Conservation (phyloP, 768 basidiomycete genomes). For the Multifurca ochricompacta region DNA sequence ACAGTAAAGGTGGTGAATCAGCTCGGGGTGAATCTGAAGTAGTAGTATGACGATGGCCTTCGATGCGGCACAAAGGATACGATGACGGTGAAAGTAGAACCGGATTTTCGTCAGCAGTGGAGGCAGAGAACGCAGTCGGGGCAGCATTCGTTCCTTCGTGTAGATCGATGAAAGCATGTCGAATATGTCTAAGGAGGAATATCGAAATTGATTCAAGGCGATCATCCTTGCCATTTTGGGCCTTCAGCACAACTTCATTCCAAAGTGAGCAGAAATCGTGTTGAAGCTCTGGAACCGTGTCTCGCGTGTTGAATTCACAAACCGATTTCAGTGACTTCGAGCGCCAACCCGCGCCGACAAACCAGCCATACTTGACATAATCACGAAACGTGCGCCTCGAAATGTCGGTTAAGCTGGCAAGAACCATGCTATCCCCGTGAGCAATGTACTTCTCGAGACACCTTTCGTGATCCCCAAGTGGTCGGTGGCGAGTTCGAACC, state of each 20-base stretch:
- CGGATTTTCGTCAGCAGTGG: neutral
- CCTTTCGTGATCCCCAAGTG: neutral
- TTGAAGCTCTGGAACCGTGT: neutral
- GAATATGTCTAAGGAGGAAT: neutral
- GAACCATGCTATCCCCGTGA: neutral
- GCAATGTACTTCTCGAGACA: neutral
- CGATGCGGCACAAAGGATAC: neutral
- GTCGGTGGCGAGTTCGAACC: neutral
- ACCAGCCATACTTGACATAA: neutral
- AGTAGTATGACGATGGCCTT: neutral
- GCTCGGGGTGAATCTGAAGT: too few relatives aligned
- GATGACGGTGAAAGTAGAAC: neutral
- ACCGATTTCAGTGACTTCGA: neutral
- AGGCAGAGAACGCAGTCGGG: neutral
- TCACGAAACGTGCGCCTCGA: neutral
- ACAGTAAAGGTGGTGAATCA: too few relatives aligned
- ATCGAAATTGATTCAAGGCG: neutral
- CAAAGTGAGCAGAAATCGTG: conserved; percentile 1
- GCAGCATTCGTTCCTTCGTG: neutral
- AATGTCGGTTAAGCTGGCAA: neutral
- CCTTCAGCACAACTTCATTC: neutral
- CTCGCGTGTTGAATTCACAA: neutral
- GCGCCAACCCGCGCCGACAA: too few relatives aligned
- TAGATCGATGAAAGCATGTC: neutral
- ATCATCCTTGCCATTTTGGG: neutral